Percentiles rank a stretch among this genome's conserved stretches.
Evolutionary conservation across 73 alveolate species (phyloP).

Genomic region (Paramecium octaurelia): DNA sequence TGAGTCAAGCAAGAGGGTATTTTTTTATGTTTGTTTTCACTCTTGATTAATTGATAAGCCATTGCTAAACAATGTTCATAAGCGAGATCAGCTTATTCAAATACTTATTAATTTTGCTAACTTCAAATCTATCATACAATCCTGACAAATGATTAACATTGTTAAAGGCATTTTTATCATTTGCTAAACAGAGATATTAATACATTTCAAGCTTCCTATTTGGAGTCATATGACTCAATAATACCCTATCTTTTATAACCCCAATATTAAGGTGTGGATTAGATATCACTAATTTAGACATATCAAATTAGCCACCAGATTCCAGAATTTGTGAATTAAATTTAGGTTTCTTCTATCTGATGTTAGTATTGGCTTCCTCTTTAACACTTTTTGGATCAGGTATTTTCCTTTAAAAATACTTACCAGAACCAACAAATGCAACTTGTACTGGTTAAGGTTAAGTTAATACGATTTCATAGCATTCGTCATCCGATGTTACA

Average conservation of each 20-base stretch:
- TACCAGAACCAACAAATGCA: background rate
- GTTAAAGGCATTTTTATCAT: background rate
- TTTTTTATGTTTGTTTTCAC: background rate
- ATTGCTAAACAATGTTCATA: background rate
- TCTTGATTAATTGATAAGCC: background rate
- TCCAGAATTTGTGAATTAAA: background rate
- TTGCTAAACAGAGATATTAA: background rate
- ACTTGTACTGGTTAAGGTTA: background rate
- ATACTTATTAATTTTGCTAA: background rate
- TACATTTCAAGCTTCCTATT: background rate
- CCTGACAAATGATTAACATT: background rate
- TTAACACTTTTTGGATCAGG: background rate
- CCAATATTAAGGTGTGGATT: conserved; percentile 34
- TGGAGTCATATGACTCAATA: conserved; percentile 11
- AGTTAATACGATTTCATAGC: background rate
- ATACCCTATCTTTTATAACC: conserved; percentile 10
- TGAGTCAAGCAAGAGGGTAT: background rate
- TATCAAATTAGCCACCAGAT: background rate
- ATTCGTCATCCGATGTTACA: conserved; percentile 31
- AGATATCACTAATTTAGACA: background rate
- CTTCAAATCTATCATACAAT: conserved; percentile 34
- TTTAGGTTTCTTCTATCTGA: background rate
- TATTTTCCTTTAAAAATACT: background rate
- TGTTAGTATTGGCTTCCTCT: conserved; percentile 3
- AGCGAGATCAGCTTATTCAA: background rate